Conservation (phyloP, 2,329 filamentous ascomycete genomes). For the Pestalotiopsis sp. region DNA sequence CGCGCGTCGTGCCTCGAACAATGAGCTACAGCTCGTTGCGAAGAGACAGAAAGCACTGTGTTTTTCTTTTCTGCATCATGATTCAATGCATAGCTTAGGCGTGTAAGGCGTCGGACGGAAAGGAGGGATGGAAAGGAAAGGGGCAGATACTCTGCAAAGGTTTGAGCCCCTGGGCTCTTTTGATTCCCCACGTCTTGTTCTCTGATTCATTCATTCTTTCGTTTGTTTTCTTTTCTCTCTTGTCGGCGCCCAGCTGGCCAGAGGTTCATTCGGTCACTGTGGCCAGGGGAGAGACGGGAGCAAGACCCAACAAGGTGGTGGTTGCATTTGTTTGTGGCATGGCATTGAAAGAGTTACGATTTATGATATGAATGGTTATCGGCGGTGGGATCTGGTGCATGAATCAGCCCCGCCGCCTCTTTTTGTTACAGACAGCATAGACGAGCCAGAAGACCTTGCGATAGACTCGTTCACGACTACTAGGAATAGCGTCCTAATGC, state of each 20-base stretch:
- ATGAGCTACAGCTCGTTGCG: background rate
- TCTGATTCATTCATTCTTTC: background rate
- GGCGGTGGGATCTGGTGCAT: background rate
- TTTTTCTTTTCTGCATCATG: constrained; percentile 11
- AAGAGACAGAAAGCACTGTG: background rate
- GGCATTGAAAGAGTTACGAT: background rate
- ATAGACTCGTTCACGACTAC: background rate
- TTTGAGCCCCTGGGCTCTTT: background rate
- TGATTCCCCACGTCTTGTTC: background rate
- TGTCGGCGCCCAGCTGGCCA: background rate
- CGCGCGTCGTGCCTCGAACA: background rate
- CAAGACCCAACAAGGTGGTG: background rate
- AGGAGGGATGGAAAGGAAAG: background rate
- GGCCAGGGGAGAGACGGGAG: background rate
- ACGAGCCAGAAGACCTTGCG: background rate
- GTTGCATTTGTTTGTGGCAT: background rate
- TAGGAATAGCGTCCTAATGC: background rate
- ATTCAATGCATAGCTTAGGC: constrained; percentile 26
- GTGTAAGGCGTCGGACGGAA: constrained; percentile 23
- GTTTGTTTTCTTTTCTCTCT: background rate
- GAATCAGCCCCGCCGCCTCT: background rate
- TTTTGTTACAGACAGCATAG: background rate
- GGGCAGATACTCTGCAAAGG: constrained; percentile 1
- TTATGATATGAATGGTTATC: background rate
- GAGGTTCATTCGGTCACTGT: background rate